Evolutionary conservation across 208 protist species (phyloP).

Genomic region (Wallacemonas sp.): DNA sequence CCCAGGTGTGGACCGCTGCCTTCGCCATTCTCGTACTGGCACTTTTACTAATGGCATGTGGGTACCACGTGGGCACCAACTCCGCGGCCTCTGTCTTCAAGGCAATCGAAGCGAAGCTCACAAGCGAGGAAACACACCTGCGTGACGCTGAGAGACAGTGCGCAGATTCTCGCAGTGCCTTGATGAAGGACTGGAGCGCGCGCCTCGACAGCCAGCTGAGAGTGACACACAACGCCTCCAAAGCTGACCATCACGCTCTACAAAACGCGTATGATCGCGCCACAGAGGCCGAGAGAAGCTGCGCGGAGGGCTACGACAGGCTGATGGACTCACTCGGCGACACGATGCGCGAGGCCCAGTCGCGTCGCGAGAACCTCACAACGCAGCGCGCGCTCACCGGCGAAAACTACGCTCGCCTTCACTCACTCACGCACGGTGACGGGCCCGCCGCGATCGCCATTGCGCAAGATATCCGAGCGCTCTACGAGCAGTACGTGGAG

Average conservation of each 20-base stretch:
- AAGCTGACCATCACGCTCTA: not conserved
- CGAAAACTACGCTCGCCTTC: not conserved
- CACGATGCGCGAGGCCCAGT: not conserved
- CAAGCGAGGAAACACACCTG: not conserved
- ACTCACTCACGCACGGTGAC: not conserved
- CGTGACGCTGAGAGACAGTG: not conserved
- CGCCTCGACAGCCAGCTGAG: not conserved
- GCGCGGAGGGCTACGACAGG: not conserved
- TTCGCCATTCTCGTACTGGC: not conserved
- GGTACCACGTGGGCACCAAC: conserved; percentile 5
- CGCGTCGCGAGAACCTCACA: not conserved
- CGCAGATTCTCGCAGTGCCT: not conserved
- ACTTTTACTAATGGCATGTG: conserved; percentile 1
- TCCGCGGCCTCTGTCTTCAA: not conserved
- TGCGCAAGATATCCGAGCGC: not conserved
- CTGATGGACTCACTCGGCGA: too few relatives aligned
- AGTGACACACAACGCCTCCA: not conserved
- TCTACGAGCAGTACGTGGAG: not conserved
- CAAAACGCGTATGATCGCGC: too few relatives aligned
- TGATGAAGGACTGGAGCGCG: not conserved
- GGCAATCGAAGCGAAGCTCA: not conserved
- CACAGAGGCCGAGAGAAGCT: too few relatives aligned
- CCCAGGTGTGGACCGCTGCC: not conserved
- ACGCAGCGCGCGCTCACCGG: not conserved
- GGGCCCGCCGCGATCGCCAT: not conserved